A percentile compares a stretch with the other conserved stretches of the same genome.
phyloP scores from a whole-genome alignment of 768 basidiomycete species.

The Boletus pseudo-olivaceus region DNA sequence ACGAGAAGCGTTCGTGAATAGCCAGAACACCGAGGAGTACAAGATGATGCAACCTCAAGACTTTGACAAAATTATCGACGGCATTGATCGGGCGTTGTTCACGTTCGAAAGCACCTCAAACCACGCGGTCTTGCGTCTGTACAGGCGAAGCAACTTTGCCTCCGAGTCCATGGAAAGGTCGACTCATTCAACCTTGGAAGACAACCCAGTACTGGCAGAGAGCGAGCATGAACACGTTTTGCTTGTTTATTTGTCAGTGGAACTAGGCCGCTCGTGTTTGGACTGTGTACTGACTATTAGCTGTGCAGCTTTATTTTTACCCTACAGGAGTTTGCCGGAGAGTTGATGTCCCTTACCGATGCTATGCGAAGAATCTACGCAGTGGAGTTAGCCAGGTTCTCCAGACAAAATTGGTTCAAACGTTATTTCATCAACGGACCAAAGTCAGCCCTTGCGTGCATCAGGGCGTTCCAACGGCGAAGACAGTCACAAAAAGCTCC shows the following conservation, averaged over 20 bases:
- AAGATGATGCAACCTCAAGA: constrained; percentile 50
- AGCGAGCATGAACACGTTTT: constrained; percentile 82
- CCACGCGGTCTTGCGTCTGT: constrained; percentile 74
- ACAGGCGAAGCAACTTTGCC: constrained; percentile 48
- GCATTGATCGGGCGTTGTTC: constrained; percentile 64
- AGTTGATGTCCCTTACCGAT: constrained; percentile 77
- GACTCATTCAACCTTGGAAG: constrained; percentile 17
- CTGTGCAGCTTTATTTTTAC: constrained; percentile 86
- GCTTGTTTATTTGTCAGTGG: constrained; percentile 85
- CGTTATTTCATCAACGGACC: constrained; percentile 31
- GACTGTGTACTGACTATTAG: constrained; percentile 6
- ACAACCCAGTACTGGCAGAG: constrained; percentile 38
- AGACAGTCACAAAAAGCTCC: constrained; percentile 11
- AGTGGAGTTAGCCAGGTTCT: constrained; percentile 50
- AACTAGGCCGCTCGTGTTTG: not conserved
- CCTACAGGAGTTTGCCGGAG: constrained; percentile 87
- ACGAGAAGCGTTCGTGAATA: constrained; percentile 58
- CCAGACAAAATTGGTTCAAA: constrained; percentile 38
- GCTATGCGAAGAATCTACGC: constrained; percentile 77
- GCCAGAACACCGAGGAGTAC: constrained; percentile 28
- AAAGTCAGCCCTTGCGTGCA: constrained; percentile 17
- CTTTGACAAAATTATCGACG: constrained; percentile 60
- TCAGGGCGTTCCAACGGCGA: constrained; percentile 17
- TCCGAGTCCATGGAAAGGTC: constrained; percentile 12
- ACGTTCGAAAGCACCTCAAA: constrained; percentile 83